A percentile compares a stretch with the other conserved stretches of the same genome.
phyloP scores from a whole-genome alignment of 2,329 filamentous ascomycete species.

The Talaromyces sp. region DNA sequence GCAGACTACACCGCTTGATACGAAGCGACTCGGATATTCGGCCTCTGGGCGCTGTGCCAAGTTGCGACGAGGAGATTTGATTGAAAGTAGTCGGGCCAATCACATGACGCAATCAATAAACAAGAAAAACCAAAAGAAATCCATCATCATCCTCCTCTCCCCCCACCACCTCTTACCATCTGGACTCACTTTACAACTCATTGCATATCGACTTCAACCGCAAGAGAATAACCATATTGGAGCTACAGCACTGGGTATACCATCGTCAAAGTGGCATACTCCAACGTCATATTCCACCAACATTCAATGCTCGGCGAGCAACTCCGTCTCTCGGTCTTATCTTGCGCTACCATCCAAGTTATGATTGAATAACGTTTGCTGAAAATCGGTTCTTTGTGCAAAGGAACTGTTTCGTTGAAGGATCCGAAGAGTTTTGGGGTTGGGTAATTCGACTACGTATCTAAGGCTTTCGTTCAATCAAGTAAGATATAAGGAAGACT shows the following conservation, averaged over 20 bases:
- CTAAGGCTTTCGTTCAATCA: neutral
- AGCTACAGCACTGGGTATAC: neutral
- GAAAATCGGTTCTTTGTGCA: constrained; percentile 15
- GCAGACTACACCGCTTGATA: neutral
- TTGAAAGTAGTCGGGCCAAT: too few species aligned
- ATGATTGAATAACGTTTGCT: constrained; percentile 41
- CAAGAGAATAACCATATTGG: neutral
- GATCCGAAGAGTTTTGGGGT: neutral
- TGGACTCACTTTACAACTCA: neutral
- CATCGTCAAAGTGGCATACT: constrained; percentile 11
- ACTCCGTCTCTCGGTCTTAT: constrained; percentile 5
- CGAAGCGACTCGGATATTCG: neutral
- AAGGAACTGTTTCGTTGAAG: neutral
- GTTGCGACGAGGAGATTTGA: too few species aligned
- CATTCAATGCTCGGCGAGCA: neutral
- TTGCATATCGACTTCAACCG: neutral
- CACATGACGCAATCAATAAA: neutral
- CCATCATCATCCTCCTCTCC: too few species aligned
- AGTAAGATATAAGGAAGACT: neutral
- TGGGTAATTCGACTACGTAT: neutral
- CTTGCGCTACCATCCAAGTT: constrained; percentile 11
- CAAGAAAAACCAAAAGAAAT: too few species aligned
- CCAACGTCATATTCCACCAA: neutral
- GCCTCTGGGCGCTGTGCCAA: too few species aligned
- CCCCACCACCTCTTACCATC: neutral